These are phyloP conservation scores for Pseudocercospora cruenta DNA, from an alignment of 2,329 filamentous ascomycete species.

Conservation along the genomic window DNA sequence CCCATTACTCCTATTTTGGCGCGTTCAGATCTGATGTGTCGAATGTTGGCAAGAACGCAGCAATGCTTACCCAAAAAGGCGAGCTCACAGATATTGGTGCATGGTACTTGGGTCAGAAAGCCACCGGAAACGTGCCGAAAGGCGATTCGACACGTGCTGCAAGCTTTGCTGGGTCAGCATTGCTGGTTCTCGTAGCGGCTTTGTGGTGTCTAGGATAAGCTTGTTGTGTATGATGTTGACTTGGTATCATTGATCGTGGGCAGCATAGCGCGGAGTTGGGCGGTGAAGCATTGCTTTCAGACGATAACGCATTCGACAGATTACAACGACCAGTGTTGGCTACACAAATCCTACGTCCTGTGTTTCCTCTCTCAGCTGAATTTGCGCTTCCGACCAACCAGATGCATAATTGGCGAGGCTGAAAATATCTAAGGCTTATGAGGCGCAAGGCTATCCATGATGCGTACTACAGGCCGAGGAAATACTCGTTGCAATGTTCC, in stretches of 20 bases:
- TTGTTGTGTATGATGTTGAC: not conserved
- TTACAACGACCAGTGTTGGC: not conserved
- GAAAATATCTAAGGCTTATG: not conserved
- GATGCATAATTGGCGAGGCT: not conserved
- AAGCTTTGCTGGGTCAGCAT: slow-evolving; percentile 34
- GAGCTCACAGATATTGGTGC: slow-evolving; percentile 74
- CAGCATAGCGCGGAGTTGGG: slow-evolving; percentile 7
- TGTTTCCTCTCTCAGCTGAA: not conserved
- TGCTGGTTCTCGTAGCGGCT: slow-evolving; percentile 27
- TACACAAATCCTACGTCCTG: not conserved
- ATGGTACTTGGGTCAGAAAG: slow-evolving; percentile 69
- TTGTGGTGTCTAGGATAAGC: slow-evolving; percentile 29
- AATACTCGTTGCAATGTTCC: not conserved
- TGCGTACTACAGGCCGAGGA: not conserved
- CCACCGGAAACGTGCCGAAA: slow-evolving; percentile 43
- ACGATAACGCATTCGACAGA: not conserved
- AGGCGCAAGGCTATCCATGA: not conserved
- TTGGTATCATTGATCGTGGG: not conserved
- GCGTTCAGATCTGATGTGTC: slow-evolving; percentile 67
- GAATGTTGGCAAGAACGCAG: slow-evolving; percentile 74
- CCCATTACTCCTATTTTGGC: slow-evolving; percentile 75
- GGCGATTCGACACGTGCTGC: slow-evolving; percentile 32
- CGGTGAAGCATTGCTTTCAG: not conserved
- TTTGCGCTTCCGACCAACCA: not conserved
- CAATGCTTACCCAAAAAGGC: slow-evolving; percentile 70